phyloP scores from a whole-genome alignment of 306 rosid genomes.

The Fragaria vesca region DNA sequence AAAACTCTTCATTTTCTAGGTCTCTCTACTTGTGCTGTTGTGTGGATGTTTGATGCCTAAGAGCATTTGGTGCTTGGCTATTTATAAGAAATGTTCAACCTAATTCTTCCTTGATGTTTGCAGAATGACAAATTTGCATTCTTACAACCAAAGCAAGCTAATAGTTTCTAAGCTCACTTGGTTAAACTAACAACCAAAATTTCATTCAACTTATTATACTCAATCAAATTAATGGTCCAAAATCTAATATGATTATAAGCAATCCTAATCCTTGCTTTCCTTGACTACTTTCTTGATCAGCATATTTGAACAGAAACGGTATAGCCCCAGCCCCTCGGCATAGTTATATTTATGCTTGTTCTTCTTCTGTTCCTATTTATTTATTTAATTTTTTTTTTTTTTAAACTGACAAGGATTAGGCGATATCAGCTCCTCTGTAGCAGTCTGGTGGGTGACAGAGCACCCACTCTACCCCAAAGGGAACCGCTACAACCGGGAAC shows the following conservation, averaged over 20 bases:
- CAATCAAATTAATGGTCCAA: neutral
- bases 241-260: neutral
- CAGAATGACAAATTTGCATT: constrained; percentile 6
- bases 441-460: no score
- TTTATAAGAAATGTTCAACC: neutral
- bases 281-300: neutral
- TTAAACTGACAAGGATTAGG: no score
- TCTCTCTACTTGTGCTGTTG: neutral
- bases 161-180: neutral
- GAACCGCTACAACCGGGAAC: no score
- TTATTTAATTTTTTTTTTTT: no score
- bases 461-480: no score
- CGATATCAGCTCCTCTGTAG: no score
- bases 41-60: neutral
- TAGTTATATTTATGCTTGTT: neutral
- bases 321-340: neutral
- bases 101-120: neutral
- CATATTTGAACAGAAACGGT: neutral
- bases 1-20: constrained; percentile 11
- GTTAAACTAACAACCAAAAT: neutral
- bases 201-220: neutral
- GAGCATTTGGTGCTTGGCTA: constrained; percentile 6
- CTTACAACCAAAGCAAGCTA: neutral
- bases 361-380: neutral
- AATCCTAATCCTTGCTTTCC: neutral